Conservation (phyloP, 768 basidiomycete genomes). For the Suillus subluteus region DNA sequence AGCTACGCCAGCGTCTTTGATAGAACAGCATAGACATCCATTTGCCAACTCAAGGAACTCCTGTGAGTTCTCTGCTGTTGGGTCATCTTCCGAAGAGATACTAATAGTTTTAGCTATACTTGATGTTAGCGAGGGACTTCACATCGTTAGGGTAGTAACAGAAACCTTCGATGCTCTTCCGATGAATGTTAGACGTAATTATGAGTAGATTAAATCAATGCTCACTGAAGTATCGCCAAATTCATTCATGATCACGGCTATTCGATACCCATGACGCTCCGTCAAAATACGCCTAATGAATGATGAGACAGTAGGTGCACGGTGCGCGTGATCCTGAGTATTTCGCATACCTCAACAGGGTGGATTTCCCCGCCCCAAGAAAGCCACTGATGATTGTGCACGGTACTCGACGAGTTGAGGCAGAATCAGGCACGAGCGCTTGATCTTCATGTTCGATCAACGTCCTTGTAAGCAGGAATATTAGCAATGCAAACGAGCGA, state of each 20-base stretch:
- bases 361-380: constrained; percentile 94
- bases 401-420: constrained; percentile 56
- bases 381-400: constrained; percentile 96
- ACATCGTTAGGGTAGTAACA: constrained; percentile 18
- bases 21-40: constrained; percentile 97
- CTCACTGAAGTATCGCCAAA: constrained; percentile 93
- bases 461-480: constrained; percentile 19
- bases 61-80: constrained; percentile 66
- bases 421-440: neutral
- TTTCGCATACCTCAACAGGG: constrained; percentile 72
- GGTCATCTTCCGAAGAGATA: constrained; percentile 68
- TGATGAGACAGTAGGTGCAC: neutral
- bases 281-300: constrained; percentile 78
- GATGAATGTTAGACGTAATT: constrained; percentile 20
- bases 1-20: constrained; percentile 91
- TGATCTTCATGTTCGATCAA: constrained; percentile 35
- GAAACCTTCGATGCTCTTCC: constrained; percentile 88
- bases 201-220: constrained; percentile 17
- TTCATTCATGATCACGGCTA: constrained; percentile 98
- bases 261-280: constrained; percentile 91
- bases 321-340: neutral
- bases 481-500: constrained; percentile 7
- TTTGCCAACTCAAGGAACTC: constrained; percentile 93
- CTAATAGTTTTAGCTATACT: constrained; percentile 81
- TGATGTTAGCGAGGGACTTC: constrained; percentile 11